These are phyloP conservation scores for Nemania sp. DNA, from an alignment of 2,329 filamentous ascomycete genomes.

Conservation along the genomic window DNA sequence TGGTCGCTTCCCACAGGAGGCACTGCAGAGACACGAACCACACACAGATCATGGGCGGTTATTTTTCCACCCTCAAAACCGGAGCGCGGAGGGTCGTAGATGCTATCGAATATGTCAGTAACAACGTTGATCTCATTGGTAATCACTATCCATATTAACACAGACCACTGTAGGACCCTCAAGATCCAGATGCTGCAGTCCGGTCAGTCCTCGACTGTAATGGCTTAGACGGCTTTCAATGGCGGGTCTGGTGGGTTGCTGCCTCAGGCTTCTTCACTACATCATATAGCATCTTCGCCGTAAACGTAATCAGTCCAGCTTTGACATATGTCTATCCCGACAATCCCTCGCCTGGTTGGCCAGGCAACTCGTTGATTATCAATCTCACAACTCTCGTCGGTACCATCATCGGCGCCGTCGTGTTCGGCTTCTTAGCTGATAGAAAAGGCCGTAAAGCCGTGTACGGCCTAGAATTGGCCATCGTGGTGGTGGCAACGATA, in stretches of 20 bases:
- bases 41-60: conserved; percentile 23
- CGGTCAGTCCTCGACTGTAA: conserved; percentile 30
- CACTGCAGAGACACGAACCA: background rate
- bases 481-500: conserved; percentile 61
- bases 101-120: conserved; percentile 31
- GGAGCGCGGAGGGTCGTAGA: conserved; percentile 22
- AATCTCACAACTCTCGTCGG: conserved; percentile 57
- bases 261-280: conserved; percentile 42
- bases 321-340: conserved; percentile 30
- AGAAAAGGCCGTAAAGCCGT: conserved; percentile 57
- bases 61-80: conserved; percentile 27
- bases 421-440: conserved; percentile 59
- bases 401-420: conserved; percentile 55
- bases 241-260: conserved; percentile 33
- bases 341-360: background rate
- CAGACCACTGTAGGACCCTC: conserved; percentile 22
- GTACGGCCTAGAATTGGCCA: conserved; percentile 59
- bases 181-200: conserved; percentile 30
- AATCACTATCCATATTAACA: background rate
- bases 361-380: conserved; percentile 20
- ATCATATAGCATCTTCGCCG: conserved; percentile 42
- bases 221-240: conserved; percentile 31
- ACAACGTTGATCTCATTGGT: background rate
- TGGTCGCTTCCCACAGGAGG: background rate
- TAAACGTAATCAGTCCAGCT: conserved; percentile 30